Evolutionary conservation across 2,329 filamentous ascomycete genomes (phyloP).

Genomic region (Penicillium sp.): DNA sequence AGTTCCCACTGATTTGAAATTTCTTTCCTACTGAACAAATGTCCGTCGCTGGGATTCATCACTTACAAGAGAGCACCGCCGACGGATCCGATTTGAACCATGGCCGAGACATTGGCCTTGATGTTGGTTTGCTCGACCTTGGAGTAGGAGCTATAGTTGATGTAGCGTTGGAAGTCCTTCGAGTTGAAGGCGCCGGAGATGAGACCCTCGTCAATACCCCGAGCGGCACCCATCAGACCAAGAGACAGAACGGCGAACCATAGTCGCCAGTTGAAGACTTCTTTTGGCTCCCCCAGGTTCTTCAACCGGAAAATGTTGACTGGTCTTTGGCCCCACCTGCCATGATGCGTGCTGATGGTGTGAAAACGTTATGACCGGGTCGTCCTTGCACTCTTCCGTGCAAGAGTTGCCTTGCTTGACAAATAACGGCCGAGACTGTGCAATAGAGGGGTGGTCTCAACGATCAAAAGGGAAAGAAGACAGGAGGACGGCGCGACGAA

Average conservation of each 20-base stretch:
- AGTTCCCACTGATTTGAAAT: background rate
- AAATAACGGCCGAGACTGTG: no score
- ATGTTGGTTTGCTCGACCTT: conserved; percentile 56
- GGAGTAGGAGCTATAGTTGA: conserved; percentile 52
- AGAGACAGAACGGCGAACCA: conserved; percentile 73
- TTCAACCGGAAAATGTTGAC: conserved; percentile 54
- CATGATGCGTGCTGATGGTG: conserved; percentile 18
- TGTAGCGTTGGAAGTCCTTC: conserved; percentile 56
- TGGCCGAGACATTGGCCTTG: conserved; percentile 70
- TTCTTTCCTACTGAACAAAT: no score
- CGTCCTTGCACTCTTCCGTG: no score
- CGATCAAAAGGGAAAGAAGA: background rate
- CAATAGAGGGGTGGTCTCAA: background rate
- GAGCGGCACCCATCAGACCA: conserved; percentile 67
- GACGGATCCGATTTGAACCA: conserved; percentile 75
- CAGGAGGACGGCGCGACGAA: background rate
- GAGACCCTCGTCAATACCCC: conserved; percentile 74
- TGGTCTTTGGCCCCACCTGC: conserved; percentile 43
- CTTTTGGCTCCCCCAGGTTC: conserved; percentile 59
- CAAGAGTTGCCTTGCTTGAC: no score
- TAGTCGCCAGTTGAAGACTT: conserved; percentile 70
- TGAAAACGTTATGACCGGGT: background rate
- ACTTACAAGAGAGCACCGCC: conserved; percentile 59
- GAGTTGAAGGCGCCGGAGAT: conserved; percentile 66
- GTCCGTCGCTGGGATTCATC: no score